Evolutionary conservation across 768 basidiomycete genomes (phyloP), one percentile per base, ranked within the genome.

Genomic region (Phlebiopsis gigantea): DNA sequence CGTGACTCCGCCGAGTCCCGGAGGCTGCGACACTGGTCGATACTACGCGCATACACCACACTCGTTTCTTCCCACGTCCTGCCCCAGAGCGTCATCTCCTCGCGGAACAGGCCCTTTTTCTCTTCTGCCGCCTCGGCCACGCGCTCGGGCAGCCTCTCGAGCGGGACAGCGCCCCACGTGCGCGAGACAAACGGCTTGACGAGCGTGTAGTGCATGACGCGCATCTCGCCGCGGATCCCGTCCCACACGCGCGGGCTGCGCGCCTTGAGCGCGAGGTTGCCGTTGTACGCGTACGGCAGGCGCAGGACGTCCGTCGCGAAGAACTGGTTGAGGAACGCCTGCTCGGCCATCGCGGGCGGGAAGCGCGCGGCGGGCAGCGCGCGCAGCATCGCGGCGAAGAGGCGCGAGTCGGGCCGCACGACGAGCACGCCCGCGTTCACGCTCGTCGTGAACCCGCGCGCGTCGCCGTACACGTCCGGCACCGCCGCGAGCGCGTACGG

Each of bases 401-500:
- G 65, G 6, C 41, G 46, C 2, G 62, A 63, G 17, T 65, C 65
- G 9, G 75, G 72, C 2, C 67, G 65, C 12, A 75, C 65, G 54
- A 67, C 63, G 46, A 77, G 63, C 10, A 77, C 71, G 41, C 75
- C 75, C 8, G 75, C 72, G 65, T 75, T 75, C 62, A 77, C 74
- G 28, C 57, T 61, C 19, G 75, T 48, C 15, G 64, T 63, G 64
- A 75, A 77, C 1, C 71, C 74, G 31, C 68, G 62, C 14, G 58
- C 31, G 43, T 58, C 64, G 28, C 50, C 46, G 56, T 69, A 73
- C 15, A 76, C 68, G 56, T 77, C 76, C 2, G 74, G 73, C 6
- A 72, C 75, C 3, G 77, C 77, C 19, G 66, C 76, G 57, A 78
- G 72, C 22, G 62, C 60, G 67, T 70, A 77, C 14, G 76, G 75